phyloP scores from a whole-genome alignment of 2,329 filamentous ascomycete genomes.

The Purpureocillium lavendulum region DNA sequence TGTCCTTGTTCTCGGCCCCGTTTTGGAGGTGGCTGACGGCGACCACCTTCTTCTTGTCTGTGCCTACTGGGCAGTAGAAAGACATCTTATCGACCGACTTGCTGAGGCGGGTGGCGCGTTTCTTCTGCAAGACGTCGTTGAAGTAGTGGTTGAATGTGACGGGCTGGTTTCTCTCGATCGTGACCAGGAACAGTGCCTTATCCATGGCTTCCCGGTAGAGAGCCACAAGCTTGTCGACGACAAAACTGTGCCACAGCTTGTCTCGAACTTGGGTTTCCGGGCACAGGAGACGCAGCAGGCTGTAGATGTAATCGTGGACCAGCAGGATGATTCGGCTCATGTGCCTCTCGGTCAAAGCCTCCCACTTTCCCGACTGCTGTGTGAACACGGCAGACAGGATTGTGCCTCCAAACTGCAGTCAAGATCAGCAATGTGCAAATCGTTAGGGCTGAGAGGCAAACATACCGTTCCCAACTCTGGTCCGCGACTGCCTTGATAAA shows the following conservation, averaged over 20 bases:
- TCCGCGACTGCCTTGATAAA: slow-evolving; percentile 4
- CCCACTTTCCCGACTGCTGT: slow-evolving; percentile 48
- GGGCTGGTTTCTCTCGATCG: slow-evolving; percentile 38
- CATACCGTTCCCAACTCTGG: slow-evolving; percentile 7
- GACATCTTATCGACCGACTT: neutral
- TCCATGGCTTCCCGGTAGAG: slow-evolving; percentile 39
- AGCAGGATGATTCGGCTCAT: slow-evolving; percentile 40
- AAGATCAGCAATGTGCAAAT: neutral
- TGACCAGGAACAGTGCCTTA: slow-evolving; percentile 41
- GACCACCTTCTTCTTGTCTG: neutral
- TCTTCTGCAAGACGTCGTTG: slow-evolving; percentile 25
- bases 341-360: slow-evolving; percentile 35
- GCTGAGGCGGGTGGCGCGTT: slow-evolving; percentile 8
- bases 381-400: slow-evolving; percentile 39
- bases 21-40: neutral
- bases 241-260: slow-evolving; percentile 30
- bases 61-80: neutral
- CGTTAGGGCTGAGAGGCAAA: too few species aligned
- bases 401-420: slow-evolving; percentile 23
- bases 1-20: slow-evolving; percentile 13
- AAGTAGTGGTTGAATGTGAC: slow-evolving; percentile 47
- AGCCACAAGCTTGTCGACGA: slow-evolving; percentile 35
- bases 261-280: slow-evolving; percentile 31
- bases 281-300: slow-evolving; percentile 32
- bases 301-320: slow-evolving; percentile 43